Percentiles rank a stretch among this genome's conserved stretches.
phyloP scores from a whole-genome alignment of 2,329 filamentous ascomycete species.

The Tolypocladium album region DNA sequence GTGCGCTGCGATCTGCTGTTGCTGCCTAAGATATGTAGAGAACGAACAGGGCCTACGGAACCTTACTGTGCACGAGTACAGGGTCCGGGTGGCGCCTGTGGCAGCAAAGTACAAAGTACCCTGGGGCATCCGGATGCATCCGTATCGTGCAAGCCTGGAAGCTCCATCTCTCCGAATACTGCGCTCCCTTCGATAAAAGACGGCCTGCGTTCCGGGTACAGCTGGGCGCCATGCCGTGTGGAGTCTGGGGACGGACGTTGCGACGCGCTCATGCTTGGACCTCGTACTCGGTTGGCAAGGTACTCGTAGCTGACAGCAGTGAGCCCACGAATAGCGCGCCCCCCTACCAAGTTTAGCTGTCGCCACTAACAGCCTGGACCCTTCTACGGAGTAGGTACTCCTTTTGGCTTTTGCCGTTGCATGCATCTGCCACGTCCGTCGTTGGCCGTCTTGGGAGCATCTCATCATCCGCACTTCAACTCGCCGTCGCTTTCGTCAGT shows the following conservation, averaged over 20 bases:
- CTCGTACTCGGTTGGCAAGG: too few relatives aligned
- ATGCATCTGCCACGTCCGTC: background rate
- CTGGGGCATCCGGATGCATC: background rate
- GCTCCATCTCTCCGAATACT: too few relatives aligned
- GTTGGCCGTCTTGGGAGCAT: background rate
- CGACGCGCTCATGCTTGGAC: too few relatives aligned
- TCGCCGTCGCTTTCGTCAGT: background rate
- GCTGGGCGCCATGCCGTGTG: too few relatives aligned
- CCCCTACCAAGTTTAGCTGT: background rate
- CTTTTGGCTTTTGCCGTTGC: background rate
- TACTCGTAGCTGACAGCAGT: background rate
- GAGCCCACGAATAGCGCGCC: background rate
- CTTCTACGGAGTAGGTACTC: background rate
- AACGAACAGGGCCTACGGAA: too few relatives aligned
- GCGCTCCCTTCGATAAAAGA: background rate
- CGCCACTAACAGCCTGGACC: background rate
- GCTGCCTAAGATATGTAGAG: background rate
- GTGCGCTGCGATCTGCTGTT: background rate
- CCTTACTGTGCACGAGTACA: too few relatives aligned
- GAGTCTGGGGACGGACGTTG: too few relatives aligned
- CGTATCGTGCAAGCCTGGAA: background rate
- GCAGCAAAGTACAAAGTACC: background rate
- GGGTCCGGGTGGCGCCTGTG: too few relatives aligned
- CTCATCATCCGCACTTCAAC: background rate
- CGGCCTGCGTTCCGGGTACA: too few relatives aligned